These are phyloP conservation scores for Pleurotus platypus DNA, from an alignment of 768 basidiomycete species.

Conservation along the genomic window DNA sequence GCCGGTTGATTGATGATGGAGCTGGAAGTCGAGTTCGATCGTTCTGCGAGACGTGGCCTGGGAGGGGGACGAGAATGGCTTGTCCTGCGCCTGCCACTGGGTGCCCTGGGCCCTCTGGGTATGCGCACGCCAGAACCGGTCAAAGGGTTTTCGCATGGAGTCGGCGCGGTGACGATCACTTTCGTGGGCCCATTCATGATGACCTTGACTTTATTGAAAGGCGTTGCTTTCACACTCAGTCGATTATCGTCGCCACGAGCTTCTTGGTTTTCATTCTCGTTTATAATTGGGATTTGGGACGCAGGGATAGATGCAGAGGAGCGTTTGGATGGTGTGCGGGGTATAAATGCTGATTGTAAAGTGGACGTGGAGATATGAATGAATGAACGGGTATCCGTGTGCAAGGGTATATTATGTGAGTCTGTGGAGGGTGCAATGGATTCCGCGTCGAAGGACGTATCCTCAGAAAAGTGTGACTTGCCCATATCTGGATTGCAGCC, in stretches of 20 bases:
- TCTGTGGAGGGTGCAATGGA: conserved; percentile 5
- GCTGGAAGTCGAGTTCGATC: background rate
- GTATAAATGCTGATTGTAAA: conserved; percentile 1
- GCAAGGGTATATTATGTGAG: conserved; percentile 4
- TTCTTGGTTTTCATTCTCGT: background rate
- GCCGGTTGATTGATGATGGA: background rate
- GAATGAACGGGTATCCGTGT: conserved; percentile 7
- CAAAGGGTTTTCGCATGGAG: conserved; percentile 32
- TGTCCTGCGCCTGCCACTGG: background rate
- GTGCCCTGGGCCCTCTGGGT: conserved; percentile 6
- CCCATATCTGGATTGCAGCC: conserved; percentile 13
- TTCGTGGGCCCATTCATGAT: conserved; percentile 46
- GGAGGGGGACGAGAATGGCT: conserved; percentile 3
- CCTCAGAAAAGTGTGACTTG: conserved; percentile 14
- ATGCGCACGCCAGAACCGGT: background rate
- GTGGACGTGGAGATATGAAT: background rate
- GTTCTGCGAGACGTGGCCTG: background rate
- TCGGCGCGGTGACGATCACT: conserved; percentile 53
- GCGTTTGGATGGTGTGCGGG: conserved; percentile 6
- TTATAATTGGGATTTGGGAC: background rate
- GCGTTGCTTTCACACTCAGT: conserved; percentile 8
- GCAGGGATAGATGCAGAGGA: conserved; percentile 7
- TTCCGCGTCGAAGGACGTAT: conserved; percentile 10
- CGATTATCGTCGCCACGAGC: background rate
- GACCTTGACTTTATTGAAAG: conserved; percentile 33